phyloP scores from a whole-genome alignment of 495 filamentous ascomycete genomes.

The Aspergillus carlsbadensis region DNA sequence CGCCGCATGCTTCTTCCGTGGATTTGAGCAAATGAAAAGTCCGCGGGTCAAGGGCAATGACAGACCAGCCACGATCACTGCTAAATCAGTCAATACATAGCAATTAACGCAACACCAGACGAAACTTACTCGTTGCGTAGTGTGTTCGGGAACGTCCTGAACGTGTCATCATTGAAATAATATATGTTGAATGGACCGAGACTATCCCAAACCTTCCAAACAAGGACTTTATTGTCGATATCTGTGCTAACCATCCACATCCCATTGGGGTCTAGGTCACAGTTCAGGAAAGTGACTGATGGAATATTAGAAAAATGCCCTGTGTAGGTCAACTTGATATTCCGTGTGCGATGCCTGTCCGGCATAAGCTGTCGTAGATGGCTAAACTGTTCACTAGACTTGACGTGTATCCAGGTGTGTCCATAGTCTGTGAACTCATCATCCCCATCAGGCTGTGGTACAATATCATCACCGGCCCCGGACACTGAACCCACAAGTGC shows the following conservation, averaged over 20 bases:
- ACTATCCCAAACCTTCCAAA: slow-evolving; percentile 65
- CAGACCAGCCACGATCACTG: slow-evolving; percentile 45
- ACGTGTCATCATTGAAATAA: slow-evolving; percentile 26
- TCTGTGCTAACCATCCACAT: slow-evolving; percentile 72
- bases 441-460: slow-evolving; percentile 15
- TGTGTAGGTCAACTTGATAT: slow-evolving; percentile 41
- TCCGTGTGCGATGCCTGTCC: slow-evolving; percentile 34
- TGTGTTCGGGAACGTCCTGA: slow-evolving; percentile 18
- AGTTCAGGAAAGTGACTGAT: slow-evolving; percentile 68
- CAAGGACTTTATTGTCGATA: slow-evolving; percentile 61
- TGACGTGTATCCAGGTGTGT: slow-evolving; percentile 38
- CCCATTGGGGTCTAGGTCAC: slow-evolving; percentile 60
- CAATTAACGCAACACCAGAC: background rate
- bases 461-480: slow-evolving; percentile 21
- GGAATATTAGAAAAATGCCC: slow-evolving; percentile 70
- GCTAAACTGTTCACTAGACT: slow-evolving; percentile 23
- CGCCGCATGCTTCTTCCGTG: slow-evolving; percentile 45
- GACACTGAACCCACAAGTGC: slow-evolving; percentile 50
- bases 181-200: slow-evolving; percentile 29
- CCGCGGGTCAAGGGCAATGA: slow-evolving; percentile 51
- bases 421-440: slow-evolving; percentile 29
- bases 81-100: slow-evolving; percentile 11
- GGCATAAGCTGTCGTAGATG: slow-evolving; percentile 32
- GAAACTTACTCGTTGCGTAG: slow-evolving; percentile 22
- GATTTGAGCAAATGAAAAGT: slow-evolving; percentile 37